Conservation (phyloP, 1,284 basidiomycete species). For the Abortiporus biennis region DNA sequence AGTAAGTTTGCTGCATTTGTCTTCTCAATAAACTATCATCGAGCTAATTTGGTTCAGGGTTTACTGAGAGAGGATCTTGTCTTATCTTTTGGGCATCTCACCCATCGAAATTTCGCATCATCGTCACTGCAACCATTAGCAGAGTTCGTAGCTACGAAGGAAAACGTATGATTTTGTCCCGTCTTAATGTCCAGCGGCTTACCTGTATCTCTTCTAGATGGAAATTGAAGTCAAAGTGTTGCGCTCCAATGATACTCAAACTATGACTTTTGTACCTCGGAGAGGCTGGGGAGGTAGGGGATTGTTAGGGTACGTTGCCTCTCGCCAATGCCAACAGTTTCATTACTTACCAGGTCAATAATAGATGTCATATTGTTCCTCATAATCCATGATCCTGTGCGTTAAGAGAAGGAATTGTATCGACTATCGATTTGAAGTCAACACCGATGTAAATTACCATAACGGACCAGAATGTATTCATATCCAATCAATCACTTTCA, state of each 20-base stretch:
- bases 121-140: conserved; percentile 63
- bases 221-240: conserved; percentile 42
- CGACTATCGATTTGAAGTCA: neutral
- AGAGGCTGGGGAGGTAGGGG: conserved; percentile 76
- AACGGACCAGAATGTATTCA: neutral
- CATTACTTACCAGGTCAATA: conserved; percentile 1
- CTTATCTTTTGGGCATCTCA: conserved; percentile 66
- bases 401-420: neutral
- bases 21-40: neutral
- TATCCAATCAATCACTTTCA: neutral
- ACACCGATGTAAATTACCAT: neutral
- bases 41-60: conserved; percentile 40
- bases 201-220: conserved; percentile 24
- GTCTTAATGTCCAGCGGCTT: neutral
- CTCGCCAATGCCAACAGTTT: conserved; percentile 4
- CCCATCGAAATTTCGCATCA: conserved; percentile 41
- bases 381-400: conserved; percentile 22
- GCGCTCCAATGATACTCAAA: conserved; percentile 29
- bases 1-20: conserved; percentile 35
- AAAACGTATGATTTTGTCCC: conserved; percentile 53
- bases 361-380: conserved; percentile 73
- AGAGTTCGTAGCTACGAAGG: conserved; percentile 61
- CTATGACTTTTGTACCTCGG: conserved; percentile 46
- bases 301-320: conserved; percentile 61
- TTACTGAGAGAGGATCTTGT: conserved; percentile 67